Evolutionary conservation across 495 filamentous ascomycete genomes (phyloP), one percentile per base, ranked within the genome.

Genomic region (Aspergillus kassunensis): DNA sequence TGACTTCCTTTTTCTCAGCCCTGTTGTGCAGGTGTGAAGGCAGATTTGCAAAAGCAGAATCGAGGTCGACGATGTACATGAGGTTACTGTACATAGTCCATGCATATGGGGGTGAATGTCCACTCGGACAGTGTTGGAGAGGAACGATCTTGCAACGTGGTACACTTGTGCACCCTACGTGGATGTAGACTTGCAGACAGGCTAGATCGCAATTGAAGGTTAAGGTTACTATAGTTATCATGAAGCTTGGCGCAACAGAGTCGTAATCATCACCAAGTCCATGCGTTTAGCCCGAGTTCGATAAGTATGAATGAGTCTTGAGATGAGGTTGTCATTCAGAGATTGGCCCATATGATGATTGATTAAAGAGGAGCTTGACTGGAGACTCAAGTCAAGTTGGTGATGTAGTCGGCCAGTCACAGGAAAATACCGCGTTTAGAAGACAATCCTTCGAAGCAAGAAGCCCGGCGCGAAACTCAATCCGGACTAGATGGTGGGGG

Each of bases 381-480:
- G 48, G 52, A 56, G 57, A 29, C 20, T 6, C 25, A 18, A 13
- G 43, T 44, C 51, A 54, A 55, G 57, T 44, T 25, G 42, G 58
- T 54, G 54, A 15, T 30, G 43, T 9, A 13, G 33, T 25, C 40
- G 39, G 54, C 59, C 53, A 58, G 21, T 55, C 50, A 59, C 34
- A 51, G 10, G 29, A 58, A 51, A 59, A 62, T 62, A 44, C 51
- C 59, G 49, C 55, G 52, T 48, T n/a, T 23, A 25, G 30, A 55
- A 43, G 52, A 25, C 33, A 33, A 29, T 41, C 47, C 50, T 62
- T 51, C 24, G 21, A 36, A 15, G 33, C n/a, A 54, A 56, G 53
- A 56, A 51, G 47, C 47, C 44, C 43, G 54, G 56, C 37, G 50
- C 51, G 56, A 59, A 62, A 54, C 56, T 62, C 48, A 55, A 55